Evolutionary conservation across 2,329 filamentous ascomycete genomes (phyloP).

Genomic region (Cryoendolithus antarcticus): DNA sequence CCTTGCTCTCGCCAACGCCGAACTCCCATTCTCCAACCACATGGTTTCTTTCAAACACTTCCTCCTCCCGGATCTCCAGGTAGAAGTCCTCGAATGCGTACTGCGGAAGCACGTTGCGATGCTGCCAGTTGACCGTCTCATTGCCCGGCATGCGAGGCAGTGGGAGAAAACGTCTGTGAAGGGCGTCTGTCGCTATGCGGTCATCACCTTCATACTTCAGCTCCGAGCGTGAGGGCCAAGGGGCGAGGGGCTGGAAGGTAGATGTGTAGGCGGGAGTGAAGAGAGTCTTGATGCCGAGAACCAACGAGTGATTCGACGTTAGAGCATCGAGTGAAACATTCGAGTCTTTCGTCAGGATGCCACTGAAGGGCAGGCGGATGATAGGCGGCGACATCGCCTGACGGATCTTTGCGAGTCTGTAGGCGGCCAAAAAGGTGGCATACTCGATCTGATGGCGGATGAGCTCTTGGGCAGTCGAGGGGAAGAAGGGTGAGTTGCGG

Average conservation of each 20-base stretch:
- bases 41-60: slow-evolving; percentile 9
- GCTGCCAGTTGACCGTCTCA: slow-evolving; percentile 29
- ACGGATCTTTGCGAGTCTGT: background rate
- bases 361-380: slow-evolving; percentile 3
- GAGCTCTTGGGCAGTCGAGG: background rate
- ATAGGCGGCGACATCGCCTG: background rate
- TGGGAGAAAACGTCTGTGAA: slow-evolving; percentile 32
- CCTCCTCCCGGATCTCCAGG: slow-evolving; percentile 6
- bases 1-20: slow-evolving; percentile 1
- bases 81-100: slow-evolving; percentile 27
- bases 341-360: slow-evolving; percentile 7
- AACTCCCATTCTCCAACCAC: slow-evolving; percentile 11
- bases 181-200: slow-evolving; percentile 31
- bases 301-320: slow-evolving; percentile 12
- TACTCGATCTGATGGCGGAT: background rate
- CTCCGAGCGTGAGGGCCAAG: slow-evolving; percentile 30
- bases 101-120: slow-evolving; percentile 25
- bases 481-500: slow-evolving; percentile 14
- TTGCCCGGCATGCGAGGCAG: slow-evolving; percentile 31
- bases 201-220: slow-evolving; percentile 37
- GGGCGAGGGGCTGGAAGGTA: slow-evolving; percentile 20
- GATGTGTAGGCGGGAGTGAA: slow-evolving; percentile 14
- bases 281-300: slow-evolving; percentile 28
- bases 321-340: slow-evolving; percentile 11
- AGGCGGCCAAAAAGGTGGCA: background rate